These are phyloP conservation scores for Tylopilus felleus DNA, from an alignment of 768 basidiomycete genomes.

Conservation along the genomic window DNA sequence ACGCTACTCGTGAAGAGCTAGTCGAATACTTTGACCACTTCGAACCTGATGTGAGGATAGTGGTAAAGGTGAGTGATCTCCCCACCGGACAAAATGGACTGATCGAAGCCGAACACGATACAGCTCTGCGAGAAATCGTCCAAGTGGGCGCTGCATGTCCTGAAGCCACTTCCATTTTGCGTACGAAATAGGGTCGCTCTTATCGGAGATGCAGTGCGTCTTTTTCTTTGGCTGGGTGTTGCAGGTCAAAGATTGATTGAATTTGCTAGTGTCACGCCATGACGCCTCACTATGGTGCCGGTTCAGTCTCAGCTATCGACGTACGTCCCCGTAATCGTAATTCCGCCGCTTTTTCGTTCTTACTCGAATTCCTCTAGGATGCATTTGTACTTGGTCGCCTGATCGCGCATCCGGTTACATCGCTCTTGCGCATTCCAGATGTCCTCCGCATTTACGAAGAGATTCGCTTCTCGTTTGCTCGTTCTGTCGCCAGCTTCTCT, in stretches of 20 bases:
- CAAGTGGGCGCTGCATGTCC: constrained; percentile 43
- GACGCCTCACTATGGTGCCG: no score
- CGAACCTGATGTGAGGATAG: constrained; percentile 33
- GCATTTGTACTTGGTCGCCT: not conserved
- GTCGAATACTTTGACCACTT: constrained; percentile 29
- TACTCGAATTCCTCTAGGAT: not conserved
- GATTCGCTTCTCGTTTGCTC: no score
- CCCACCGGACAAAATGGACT: no score
- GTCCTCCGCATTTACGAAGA: no score
- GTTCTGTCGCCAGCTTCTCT: constrained; percentile 1
- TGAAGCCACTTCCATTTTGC: constrained; percentile 37
- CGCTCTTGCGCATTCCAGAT: no score
- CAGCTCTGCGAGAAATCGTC: constrained; percentile 36
- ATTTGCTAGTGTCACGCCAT: no score
- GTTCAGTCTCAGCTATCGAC: no score
- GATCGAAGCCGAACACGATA: not conserved
- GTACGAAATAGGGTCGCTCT: no score
- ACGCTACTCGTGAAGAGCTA: constrained; percentile 33
- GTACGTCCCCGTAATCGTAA: not conserved
- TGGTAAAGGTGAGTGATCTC: constrained; percentile 25
- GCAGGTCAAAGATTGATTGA: no score
- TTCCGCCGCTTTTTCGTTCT: no score
- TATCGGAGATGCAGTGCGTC: constrained; percentile 5
- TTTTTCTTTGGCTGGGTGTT: not conserved
- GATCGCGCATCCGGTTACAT: constrained; percentile 15